phyloP scores from a whole-genome alignment of 1,284 basidiomycete species.

The Ceratobasidium sp. region DNA sequence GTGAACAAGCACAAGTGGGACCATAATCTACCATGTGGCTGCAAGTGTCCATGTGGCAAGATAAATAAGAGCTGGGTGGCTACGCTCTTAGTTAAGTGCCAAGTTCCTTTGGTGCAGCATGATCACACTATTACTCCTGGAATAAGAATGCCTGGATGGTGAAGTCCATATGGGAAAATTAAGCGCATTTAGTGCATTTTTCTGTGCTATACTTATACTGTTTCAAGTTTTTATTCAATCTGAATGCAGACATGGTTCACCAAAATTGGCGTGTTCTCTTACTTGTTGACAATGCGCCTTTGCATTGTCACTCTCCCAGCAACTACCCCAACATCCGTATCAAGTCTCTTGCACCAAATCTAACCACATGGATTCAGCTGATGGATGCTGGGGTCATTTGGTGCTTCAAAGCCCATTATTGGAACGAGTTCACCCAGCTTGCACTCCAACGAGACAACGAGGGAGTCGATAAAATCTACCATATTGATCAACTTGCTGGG shows the following conservation, averaged over 20 bases:
- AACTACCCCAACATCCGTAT: slow-evolving; percentile 16
- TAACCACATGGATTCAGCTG: slow-evolving; percentile 31
- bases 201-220: background rate
- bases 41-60: no score
- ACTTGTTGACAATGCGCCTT: slow-evolving; percentile 20
- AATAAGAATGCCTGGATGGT: slow-evolving; percentile 53
- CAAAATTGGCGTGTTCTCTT: slow-evolving; percentile 19
- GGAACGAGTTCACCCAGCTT: no score
- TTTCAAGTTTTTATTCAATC: no score
- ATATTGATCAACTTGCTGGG: no score
- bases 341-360: slow-evolving; percentile 18
- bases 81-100: no score
- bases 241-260: slow-evolving; percentile 13
- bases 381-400: slow-evolving; percentile 31
- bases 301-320: background rate
- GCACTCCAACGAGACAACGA: no score
- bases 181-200: background rate
- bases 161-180: slow-evolving; percentile 41
- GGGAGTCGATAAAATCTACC: no score
- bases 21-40: no score
- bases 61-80: no score
- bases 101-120: no score
- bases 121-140: no score
- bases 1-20: no score
- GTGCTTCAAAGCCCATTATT: slow-evolving; percentile 33